phyloP scores from a whole-genome alignment of 768 basidiomycete genomes.

The Boletus rubescentipes region DNA sequence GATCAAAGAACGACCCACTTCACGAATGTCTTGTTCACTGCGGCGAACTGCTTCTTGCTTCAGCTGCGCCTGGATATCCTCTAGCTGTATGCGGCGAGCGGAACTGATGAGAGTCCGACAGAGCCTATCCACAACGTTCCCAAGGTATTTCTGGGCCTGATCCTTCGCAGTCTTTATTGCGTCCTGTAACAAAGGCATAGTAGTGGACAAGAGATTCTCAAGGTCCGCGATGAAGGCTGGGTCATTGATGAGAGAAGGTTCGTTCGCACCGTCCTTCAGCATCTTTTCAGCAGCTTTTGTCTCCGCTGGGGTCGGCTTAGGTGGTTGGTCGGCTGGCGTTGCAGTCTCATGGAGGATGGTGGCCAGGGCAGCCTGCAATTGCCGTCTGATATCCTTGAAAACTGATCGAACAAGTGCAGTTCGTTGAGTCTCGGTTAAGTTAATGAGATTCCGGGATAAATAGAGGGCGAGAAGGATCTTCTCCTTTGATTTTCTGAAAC shows the following conservation, averaged over 20 bases:
- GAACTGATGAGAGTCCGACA: slow-evolving; percentile 11
- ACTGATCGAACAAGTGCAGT: slow-evolving; percentile 13
- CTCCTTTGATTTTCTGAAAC: slow-evolving; percentile 25
- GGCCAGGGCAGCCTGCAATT: slow-evolving; percentile 13
- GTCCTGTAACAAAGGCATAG: slow-evolving; percentile 20
- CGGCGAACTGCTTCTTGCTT: slow-evolving; percentile 11
- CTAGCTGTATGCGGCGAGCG: slow-evolving; percentile 16
- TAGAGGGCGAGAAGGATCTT: slow-evolving; percentile 20
- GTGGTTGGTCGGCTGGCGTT: neutral
- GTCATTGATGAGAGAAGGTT: slow-evolving; percentile 21
- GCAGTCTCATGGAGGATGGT: slow-evolving; percentile 17
- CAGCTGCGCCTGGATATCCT: slow-evolving; percentile 16
- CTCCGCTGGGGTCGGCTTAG: slow-evolving; percentile 15
- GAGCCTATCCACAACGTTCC: slow-evolving; percentile 16
- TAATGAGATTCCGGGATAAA: slow-evolving; percentile 14
- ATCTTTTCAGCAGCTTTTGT: slow-evolving; percentile 14
- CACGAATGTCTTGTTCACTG: slow-evolving; percentile 18
- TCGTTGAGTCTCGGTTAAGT: slow-evolving; percentile 14
- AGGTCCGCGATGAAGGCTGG: slow-evolving; percentile 25
- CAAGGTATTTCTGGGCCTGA: slow-evolving; percentile 22
- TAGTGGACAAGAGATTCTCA: slow-evolving; percentile 8
- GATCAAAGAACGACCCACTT: slow-evolving; percentile 11
- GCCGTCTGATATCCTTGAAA: slow-evolving; percentile 11
- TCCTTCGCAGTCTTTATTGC: slow-evolving; percentile 9
- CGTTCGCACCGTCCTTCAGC: slow-evolving; percentile 22